These are phyloP conservation scores for Verticillium longisporum DNA, from an alignment of 2,329 filamentous ascomycete species.

Conservation along the genomic window DNA sequence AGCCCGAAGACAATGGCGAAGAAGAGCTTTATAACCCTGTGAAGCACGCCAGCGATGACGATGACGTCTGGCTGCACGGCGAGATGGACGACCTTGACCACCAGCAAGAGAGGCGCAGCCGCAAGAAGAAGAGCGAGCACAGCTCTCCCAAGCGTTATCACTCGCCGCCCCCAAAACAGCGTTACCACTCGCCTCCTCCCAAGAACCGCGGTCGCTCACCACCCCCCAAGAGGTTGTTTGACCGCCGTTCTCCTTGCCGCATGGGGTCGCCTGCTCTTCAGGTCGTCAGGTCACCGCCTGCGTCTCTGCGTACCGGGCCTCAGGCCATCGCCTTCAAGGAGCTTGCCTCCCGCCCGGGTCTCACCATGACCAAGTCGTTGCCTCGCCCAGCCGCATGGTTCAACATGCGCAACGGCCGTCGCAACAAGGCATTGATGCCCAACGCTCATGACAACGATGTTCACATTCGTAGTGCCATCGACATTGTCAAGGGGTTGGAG, in stretches of 20 bases:
- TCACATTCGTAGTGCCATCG: slow-evolving; percentile 86
- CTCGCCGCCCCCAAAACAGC: slow-evolving; percentile 40
- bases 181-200: slow-evolving; percentile 37
- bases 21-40: slow-evolving; percentile 55
- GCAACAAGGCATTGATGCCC: slow-evolving; percentile 21
- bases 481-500: slow-evolving; percentile 95
- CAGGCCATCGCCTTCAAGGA: slow-evolving; percentile 34
- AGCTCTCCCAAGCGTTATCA: slow-evolving; percentile 39
- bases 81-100: slow-evolving; percentile 61
- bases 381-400: slow-evolving; percentile 72
- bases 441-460: slow-evolving; percentile 35
- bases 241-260: slow-evolving; percentile 63
- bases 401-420: slow-evolving; percentile 37
- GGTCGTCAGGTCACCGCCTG: slow-evolving; percentile 39
- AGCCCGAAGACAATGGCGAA: slow-evolving; percentile 80
- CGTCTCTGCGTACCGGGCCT: slow-evolving; percentile 34
- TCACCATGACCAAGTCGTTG: slow-evolving; percentile 78
- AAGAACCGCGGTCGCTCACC: slow-evolving; percentile 41
- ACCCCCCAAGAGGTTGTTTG: slow-evolving; percentile 51
- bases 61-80: slow-evolving; percentile 63
- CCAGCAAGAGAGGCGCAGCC: slow-evolving; percentile 43
- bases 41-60: slow-evolving; percentile 62
- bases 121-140: slow-evolving; percentile 42
- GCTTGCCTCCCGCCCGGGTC: slow-evolving; percentile 53
- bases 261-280: slow-evolving; percentile 60